Conservation (phyloP, 1,284 basidiomycete species). For the Phylloporus sp. region DNA sequence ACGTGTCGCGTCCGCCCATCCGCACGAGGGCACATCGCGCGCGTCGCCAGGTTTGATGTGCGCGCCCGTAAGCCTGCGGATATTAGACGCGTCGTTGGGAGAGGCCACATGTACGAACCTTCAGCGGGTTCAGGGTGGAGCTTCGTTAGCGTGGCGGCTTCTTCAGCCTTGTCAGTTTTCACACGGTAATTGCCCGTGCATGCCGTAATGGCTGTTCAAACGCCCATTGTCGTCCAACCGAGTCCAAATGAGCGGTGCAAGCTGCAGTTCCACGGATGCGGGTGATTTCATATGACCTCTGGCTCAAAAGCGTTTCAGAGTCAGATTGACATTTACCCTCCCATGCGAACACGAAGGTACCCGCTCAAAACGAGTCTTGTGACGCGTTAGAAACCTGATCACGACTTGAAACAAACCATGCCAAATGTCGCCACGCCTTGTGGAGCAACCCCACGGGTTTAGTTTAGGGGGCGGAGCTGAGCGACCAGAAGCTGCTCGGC, state of each 20-base stretch:
- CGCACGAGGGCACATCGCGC: not conserved
- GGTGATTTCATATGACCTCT: not conserved
- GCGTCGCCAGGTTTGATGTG: not conserved
- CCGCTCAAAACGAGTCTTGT: not conserved
- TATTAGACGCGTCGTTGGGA: not conserved
- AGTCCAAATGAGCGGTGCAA: not conserved
- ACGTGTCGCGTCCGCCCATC: conserved; percentile 1
- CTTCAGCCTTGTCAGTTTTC: not conserved
- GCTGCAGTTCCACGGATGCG: not conserved
- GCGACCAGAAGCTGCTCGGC: not conserved
- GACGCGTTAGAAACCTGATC: not conserved
- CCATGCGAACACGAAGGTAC: not conserved
- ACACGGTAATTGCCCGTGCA: not conserved
- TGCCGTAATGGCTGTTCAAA: not conserved
- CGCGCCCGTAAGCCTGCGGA: not conserved
- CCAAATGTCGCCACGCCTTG: not conserved
- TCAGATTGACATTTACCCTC: not conserved
- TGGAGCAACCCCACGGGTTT: conserved; percentile 1
- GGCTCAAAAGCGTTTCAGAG: not conserved
- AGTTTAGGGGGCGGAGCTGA: not conserved
- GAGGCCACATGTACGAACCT: not conserved
- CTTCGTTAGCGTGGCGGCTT: not conserved
- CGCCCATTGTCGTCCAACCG: not conserved
- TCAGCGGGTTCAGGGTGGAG: conserved; percentile 3
- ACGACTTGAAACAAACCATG: not conserved